Percentiles rank a stretch among this genome's conserved stretches.
Evolutionary conservation across 2,329 filamentous ascomycete genomes (phyloP).

Genomic region (Cryphonectria nitschkei): DNA sequence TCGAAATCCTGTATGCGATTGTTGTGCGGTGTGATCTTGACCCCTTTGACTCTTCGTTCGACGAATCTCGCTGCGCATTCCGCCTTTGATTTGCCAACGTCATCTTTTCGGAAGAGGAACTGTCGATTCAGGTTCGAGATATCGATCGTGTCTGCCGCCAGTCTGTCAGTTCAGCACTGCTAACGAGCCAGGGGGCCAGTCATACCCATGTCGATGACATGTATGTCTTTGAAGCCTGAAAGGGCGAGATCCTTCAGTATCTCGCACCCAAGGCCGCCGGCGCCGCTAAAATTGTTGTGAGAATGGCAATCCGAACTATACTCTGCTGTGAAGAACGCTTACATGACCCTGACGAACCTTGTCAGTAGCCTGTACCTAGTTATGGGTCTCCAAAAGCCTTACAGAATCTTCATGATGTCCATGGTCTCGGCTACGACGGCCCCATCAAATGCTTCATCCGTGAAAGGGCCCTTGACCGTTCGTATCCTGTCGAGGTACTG

Average conservation of each 20-base stretch:
- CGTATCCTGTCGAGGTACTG: slow-evolving; percentile 83
- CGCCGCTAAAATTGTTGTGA: slow-evolving; percentile 64
- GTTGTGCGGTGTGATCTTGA: slow-evolving; percentile 92
- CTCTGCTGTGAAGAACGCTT: slow-evolving; percentile 35
- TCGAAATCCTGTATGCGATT: slow-evolving; percentile 97
- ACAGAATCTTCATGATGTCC: slow-evolving; percentile 77
- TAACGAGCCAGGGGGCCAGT: slow-evolving; percentile 2
- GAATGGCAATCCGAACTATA: slow-evolving; percentile 26
- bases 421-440: slow-evolving; percentile 59
- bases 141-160: slow-evolving; percentile 82
- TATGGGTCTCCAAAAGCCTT: slow-evolving; percentile 38
- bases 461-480: slow-evolving; percentile 76
- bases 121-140: slow-evolving; percentile 98
- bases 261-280: slow-evolving; percentile 92
- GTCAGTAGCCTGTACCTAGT: slow-evolving; percentile 31
- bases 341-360: slow-evolving; percentile 52
- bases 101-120: slow-evolving; percentile 88
- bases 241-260: slow-evolving; percentile 95
- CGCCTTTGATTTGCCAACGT: slow-evolving; percentile 93
- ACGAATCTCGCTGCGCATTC: slow-evolving; percentile 92
- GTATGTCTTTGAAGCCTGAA: slow-evolving; percentile 94
- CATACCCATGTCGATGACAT: slow-evolving; percentile 97
- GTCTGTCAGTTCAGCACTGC: slow-evolving; percentile 20
- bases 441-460: slow-evolving; percentile 57
- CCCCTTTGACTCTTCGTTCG: slow-evolving; percentile 83